Conservation (phyloP, 805 yeast species). For the Candida glaebosa region DNA sequence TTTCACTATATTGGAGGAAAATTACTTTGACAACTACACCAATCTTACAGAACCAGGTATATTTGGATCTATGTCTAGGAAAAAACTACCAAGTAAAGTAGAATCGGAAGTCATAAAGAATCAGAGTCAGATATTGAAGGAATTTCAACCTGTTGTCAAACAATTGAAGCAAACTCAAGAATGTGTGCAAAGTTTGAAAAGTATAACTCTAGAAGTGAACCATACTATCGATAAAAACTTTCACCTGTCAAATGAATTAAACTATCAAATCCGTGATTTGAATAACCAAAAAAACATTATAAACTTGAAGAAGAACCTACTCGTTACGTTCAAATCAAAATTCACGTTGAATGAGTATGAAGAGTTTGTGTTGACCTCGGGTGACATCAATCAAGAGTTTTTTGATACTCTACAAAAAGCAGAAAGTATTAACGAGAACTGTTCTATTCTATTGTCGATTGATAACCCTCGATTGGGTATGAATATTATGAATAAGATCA, state of each 20-base stretch:
- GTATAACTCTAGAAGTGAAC: conserved; percentile 31
- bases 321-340: conserved; percentile 52
- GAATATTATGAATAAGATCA: conserved; percentile 59
- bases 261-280: conserved; percentile 21
- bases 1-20: conserved; percentile 26
- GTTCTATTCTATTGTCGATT: conserved; percentile 67
- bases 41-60: conserved; percentile 44
- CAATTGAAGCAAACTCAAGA: conserved; percentile 21
- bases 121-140: conserved; percentile 37
- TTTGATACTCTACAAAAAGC: conserved; percentile 60
- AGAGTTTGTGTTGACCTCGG: conserved; percentile 51
- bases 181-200: conserved; percentile 17
- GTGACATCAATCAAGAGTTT: conserved; percentile 50
- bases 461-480: conserved; percentile 65
- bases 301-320: conserved; percentile 48
- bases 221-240: conserved; percentile 32
- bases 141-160: conserved; percentile 28
- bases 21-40: conserved; percentile 23
- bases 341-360: conserved; percentile 74
- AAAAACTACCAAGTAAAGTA: conserved; percentile 55
- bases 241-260: conserved; percentile 19
- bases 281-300: conserved; percentile 29
- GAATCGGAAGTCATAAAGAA: conserved; percentile 58
- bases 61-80: conserved; percentile 58
- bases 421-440: conserved; percentile 59